Evolutionary conservation across 352 stramenopile genomes (phyloP).

Genomic region (Thraustochytrium striatum): DNA sequence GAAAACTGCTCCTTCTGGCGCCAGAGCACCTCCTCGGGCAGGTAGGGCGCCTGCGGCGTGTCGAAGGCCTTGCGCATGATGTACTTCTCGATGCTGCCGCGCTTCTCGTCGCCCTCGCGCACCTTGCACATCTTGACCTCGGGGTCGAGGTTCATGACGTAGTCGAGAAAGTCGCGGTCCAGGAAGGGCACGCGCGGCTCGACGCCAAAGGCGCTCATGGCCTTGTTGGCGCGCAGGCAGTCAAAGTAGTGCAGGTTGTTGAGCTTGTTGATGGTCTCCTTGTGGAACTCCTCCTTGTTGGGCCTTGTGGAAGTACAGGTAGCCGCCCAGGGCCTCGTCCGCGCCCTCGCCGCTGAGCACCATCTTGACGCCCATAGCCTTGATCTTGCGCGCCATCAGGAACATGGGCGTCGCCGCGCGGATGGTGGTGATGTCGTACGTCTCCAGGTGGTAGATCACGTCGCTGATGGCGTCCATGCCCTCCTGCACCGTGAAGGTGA

Average conservation of each 20-base stretch:
- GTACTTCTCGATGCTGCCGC: constrained; percentile 95
- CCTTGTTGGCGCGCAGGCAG: constrained; percentile 96
- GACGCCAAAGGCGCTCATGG: constrained; percentile 94
- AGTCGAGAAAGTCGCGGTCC: constrained; percentile 93
- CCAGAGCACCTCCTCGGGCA: constrained; percentile 96
- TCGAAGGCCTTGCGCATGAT: constrained; percentile 96
- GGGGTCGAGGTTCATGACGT: constrained; percentile 96
- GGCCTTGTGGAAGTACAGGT: constrained; percentile 99
- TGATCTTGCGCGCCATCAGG: constrained; percentile 98
- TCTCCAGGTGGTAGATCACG: constrained; percentile 95
- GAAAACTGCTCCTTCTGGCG: constrained; percentile 99
- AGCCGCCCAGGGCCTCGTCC: constrained; percentile 96
- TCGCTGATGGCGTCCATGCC: constrained; percentile 92
- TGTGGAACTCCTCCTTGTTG: constrained; percentile 77
- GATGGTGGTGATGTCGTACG: constrained; percentile 95
- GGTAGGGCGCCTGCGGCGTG: constrained; percentile 90
- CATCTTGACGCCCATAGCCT: constrained; percentile 99
- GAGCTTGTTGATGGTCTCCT: constrained; percentile 91
- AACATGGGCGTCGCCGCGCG: constrained; percentile 98
- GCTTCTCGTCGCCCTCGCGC: constrained; percentile 58
- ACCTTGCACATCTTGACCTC: constrained; percentile 92
- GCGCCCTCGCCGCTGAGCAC: constrained; percentile 94
- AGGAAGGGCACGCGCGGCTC: constrained; percentile 96
- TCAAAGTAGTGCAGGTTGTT: constrained; percentile 94
- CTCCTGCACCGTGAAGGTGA: constrained; percentile 98